A percentile compares a stretch with the other conserved stretches of the same genome.
These are phyloP conservation scores for Durotheca rogersii DNA, from an alignment of 495 filamentous ascomycete genomes.

Conservation along the genomic window DNA sequence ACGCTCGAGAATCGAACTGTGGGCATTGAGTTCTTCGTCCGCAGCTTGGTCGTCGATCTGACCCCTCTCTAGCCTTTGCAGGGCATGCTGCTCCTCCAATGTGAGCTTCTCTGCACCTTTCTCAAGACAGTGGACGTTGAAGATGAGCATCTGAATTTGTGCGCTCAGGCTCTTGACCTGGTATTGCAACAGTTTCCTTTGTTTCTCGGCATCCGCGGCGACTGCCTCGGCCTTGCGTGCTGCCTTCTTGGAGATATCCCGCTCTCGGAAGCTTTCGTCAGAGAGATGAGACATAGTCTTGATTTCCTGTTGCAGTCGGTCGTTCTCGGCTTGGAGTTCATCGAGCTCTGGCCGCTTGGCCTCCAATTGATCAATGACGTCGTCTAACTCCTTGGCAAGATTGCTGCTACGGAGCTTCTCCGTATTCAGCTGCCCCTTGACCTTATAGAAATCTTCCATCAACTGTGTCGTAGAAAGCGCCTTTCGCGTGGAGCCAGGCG, in stretches of 20 bases:
- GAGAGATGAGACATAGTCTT: slow-evolving; percentile 72
- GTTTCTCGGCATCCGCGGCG: slow-evolving; percentile 66
- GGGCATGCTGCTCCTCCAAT: slow-evolving; percentile 60
- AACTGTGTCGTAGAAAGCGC: slow-evolving; percentile 51
- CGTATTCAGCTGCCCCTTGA: slow-evolving; percentile 54
- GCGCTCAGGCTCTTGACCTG: slow-evolving; percentile 87
- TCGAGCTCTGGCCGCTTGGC: slow-evolving; percentile 67
- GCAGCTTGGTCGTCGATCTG: slow-evolving; percentile 61
- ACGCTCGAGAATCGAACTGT: slow-evolving; percentile 80
- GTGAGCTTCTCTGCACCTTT: slow-evolving; percentile 74
- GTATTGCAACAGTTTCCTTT: slow-evolving; percentile 77
- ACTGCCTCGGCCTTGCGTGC: slow-evolving; percentile 72
- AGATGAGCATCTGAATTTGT: slow-evolving; percentile 83
- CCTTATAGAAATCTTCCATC: slow-evolving; percentile 54
- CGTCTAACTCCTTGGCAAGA: slow-evolving; percentile 72
- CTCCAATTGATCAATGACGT: slow-evolving; percentile 70
- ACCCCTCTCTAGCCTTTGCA: slow-evolving; percentile 70
- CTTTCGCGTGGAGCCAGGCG: slow-evolving; percentile 53
- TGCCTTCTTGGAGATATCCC: slow-evolving; percentile 58
- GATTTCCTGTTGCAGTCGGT: slow-evolving; percentile 69
- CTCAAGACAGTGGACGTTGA: slow-evolving; percentile 76
- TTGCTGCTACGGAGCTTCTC: slow-evolving; percentile 71
- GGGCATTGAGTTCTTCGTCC: slow-evolving; percentile 74
- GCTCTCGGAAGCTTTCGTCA: slow-evolving; percentile 61
- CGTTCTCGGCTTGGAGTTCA: slow-evolving; percentile 65